A percentile compares a stretch with the other conserved stretches of the same genome.
These are phyloP conservation scores for Picea sitchensis DNA, from an alignment of 75 land plant genomes.

Conservation along the genomic window DNA sequence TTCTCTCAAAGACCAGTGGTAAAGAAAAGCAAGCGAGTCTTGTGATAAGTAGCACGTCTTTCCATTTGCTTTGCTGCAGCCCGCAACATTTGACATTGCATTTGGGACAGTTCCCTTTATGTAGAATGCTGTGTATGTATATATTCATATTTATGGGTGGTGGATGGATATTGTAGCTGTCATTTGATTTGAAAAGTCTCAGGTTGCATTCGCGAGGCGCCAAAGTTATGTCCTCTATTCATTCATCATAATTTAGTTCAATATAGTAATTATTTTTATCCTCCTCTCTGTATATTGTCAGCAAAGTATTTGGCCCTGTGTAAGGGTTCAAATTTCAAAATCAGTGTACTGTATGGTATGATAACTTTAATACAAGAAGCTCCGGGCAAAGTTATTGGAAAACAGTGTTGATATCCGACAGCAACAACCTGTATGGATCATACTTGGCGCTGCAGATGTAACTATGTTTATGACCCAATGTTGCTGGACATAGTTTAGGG, in stretches of 20 bases:
- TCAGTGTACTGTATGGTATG: too few relatives aligned
- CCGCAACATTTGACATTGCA: background rate
- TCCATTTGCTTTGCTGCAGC: background rate
- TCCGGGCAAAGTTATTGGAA: too few relatives aligned
- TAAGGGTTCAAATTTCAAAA: too few relatives aligned
- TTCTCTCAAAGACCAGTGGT: background rate
- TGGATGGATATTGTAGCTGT: background rate
- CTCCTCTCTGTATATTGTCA: background rate
- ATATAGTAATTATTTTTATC: background rate
- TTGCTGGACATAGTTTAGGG: too few relatives aligned
- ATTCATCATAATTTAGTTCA: conserved; percentile 3
- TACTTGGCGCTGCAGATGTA: too few relatives aligned
- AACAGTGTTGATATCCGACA: too few relatives aligned
- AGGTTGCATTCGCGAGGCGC: background rate
- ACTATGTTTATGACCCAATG: too few relatives aligned
- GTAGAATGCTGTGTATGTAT: background rate
- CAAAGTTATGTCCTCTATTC: background rate
- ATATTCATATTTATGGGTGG: background rate
- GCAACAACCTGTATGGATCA: too few relatives aligned
- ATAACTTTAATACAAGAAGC: too few relatives aligned
- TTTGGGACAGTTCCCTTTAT: background rate
- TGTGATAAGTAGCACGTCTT: background rate
- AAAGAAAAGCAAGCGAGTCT: background rate
- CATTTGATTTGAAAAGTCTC: background rate
- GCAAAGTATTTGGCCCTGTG: too few relatives aligned